Base-by-base conservation (phyloP, 1,139 yeast genomes). In the Saccharomyces hybrid region DNA sequence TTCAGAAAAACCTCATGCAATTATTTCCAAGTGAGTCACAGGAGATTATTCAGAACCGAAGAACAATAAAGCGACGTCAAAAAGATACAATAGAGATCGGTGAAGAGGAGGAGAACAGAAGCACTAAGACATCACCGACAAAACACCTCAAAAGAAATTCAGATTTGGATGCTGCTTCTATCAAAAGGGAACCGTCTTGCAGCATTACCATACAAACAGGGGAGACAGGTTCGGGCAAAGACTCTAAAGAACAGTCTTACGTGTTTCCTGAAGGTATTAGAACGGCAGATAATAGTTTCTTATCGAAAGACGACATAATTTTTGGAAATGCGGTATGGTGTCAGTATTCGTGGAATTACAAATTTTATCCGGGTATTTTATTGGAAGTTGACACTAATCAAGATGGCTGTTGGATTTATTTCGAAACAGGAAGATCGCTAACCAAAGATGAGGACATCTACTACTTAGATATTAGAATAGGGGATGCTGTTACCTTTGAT, bases 401-500 rank as follows among this genome's bases (percentile, higher is more conserved):
- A 3, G 66, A 66, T 3, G 56, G 53, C 19, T 68, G 67, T 50
- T 59, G 57, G 47, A 65, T 67, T 9, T 46, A 53, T 7, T 65
- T 65, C 52, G 65, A 60, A 47, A 49, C 59, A 2, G 66, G 65
- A 3, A 50, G 55, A 49, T 54, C 60, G 3, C 48, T 52, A 6
- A 58, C 58, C 1, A 62, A 59, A 38, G 55, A 56, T n/a, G 62
- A 61, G 13, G 70, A 68, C 52, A 55, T 68, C 7, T 61, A 62
- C 49, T 62, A 63, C 51, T 60, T 76, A 23, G 78, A 75, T 60
- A 60, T 78, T 3, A 61, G 71, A 52, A 62, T 77, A n/a, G 80
- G 79, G 2, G 81, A 78, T 57, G 54, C 52, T 0, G 70, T 78
- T 0, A 65, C 63, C 7, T 60, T 69, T 54, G 61, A 60, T 11